Percentiles rank a stretch among this genome's conserved stretches.
Conservation (phyloP, 805 yeast genomes). For the Metschnikowia koreensis region DNA sequence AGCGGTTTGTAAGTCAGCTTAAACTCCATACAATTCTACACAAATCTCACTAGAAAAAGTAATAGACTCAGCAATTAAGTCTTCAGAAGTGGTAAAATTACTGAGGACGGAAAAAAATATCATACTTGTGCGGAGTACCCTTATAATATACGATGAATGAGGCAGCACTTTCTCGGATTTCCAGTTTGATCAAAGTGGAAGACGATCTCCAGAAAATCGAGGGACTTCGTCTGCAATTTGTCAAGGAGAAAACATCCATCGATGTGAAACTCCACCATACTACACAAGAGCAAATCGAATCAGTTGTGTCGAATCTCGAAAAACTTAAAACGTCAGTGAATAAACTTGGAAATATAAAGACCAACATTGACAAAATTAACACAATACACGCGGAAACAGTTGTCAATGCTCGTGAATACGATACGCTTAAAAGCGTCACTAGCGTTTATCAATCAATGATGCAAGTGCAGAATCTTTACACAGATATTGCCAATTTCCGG, state of each 20-base stretch:
- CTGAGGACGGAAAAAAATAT: too few species aligned
- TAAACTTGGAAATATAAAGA: slow-evolving; percentile 37
- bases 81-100: too few species aligned
- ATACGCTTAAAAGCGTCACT: slow-evolving; percentile 64
- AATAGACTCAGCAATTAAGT: too few species aligned
- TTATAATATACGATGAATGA: slow-evolving; percentile 30
- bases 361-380: slow-evolving; percentile 42
- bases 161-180: slow-evolving; percentile 39
- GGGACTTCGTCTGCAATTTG: slow-evolving; percentile 51
- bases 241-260: slow-evolving; percentile 68
- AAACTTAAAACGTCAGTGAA: slow-evolving; percentile 46
- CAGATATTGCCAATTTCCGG: slow-evolving; percentile 58
- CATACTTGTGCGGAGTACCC: too few species aligned
- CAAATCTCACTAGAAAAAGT: too few species aligned
- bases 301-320: slow-evolving; percentile 52
- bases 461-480: slow-evolving; percentile 63
- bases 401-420: slow-evolving; percentile 62
- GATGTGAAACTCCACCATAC: slow-evolving; percentile 74
- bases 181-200: slow-evolving; percentile 40
- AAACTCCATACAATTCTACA: too few species aligned
- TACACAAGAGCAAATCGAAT: slow-evolving; percentile 61
- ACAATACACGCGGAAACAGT: slow-evolving; percentile 56
- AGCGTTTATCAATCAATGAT: slow-evolving; percentile 68
- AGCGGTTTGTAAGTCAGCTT: too few species aligned
- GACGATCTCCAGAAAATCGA: slow-evolving; percentile 57